Percentiles rank a stretch among this genome's conserved stretches.
Evolutionary conservation across 192 early-diverging fungal genomes (phyloP).

Genomic region (Linnemannia exigua): DNA sequence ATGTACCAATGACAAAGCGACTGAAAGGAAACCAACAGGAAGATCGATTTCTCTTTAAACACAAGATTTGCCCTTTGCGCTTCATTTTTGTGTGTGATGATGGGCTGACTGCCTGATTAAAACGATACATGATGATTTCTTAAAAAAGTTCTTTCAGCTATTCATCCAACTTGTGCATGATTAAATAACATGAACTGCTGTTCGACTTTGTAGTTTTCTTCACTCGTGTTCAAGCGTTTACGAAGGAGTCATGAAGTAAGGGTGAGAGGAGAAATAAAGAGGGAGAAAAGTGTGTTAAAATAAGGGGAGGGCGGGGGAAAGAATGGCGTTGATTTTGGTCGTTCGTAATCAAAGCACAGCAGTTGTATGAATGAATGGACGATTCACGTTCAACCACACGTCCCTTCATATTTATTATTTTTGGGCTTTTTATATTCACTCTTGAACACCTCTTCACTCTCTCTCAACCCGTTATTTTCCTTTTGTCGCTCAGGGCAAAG

Average conservation of each 20-base stretch:
- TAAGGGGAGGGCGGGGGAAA: background rate
- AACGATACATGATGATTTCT: too few relatives aligned
- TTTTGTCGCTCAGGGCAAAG: too few relatives aligned
- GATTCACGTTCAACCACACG: background rate
- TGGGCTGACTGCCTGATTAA: too few relatives aligned
- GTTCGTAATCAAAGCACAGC: constrained; percentile 10
- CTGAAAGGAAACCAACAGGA: background rate
- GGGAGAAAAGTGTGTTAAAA: background rate
- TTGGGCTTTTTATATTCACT: background rate
- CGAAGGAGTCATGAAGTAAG: too few relatives aligned
- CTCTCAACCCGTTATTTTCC: too few relatives aligned
- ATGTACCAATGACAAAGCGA: background rate
- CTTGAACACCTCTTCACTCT: background rate
- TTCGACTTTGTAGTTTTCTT: too few relatives aligned
- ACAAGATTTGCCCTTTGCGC: background rate
- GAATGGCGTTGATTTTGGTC: constrained; percentile 4
- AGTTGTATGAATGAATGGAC: background rate
- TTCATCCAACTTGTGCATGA: too few relatives aligned
- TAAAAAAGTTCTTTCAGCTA: too few relatives aligned
- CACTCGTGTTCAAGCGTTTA: too few relatives aligned
- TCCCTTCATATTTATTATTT: background rate
- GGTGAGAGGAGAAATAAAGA: background rate
- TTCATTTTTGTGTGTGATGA: background rate
- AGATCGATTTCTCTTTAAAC: background rate
- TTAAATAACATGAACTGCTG: too few relatives aligned